Percentiles rank a stretch among this genome's conserved stretches.
Conservation (phyloP, 106 monocot species). For the Agapanthus africanus region DNA sequence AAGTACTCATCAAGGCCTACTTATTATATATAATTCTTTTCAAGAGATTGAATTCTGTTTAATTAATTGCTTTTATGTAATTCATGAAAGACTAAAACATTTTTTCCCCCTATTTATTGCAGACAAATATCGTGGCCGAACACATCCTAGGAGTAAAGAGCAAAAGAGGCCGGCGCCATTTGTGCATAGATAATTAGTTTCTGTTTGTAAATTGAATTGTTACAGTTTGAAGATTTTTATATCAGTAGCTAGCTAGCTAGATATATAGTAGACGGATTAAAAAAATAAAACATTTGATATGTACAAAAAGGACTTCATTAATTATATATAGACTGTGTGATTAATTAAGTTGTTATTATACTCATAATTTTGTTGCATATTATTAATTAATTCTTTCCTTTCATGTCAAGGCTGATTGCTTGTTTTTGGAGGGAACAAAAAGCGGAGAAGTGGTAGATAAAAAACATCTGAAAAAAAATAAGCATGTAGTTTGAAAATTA, state of each 20-base stretch:
- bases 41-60: not conserved
- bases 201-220: not conserved
- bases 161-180: not conserved
- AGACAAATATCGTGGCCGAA: conserved; percentile 7
- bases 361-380: no score
- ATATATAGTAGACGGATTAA: no score
- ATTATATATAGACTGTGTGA: no score
- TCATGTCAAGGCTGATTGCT: not conserved
- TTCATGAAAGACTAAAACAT: not conserved
- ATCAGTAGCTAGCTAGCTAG: no score
- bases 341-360: no score
- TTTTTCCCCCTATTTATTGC: conserved; percentile 1
- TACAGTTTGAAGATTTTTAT: not conserved
- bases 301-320: no score
- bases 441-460: not conserved
- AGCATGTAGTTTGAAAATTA: not conserved
- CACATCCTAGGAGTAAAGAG: conserved; percentile 8
- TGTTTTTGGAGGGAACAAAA: not conserved
- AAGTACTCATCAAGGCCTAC: not conserved
- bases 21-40: not conserved
- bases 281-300: no score
- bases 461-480: not conserved
- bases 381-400: no score
- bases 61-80: not conserved
- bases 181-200: not conserved